Percentiles rank a stretch among this genome's conserved stretches.
Conservation (phyloP, 345 rosid species). For the Bretschneidera sinensis region DNA sequence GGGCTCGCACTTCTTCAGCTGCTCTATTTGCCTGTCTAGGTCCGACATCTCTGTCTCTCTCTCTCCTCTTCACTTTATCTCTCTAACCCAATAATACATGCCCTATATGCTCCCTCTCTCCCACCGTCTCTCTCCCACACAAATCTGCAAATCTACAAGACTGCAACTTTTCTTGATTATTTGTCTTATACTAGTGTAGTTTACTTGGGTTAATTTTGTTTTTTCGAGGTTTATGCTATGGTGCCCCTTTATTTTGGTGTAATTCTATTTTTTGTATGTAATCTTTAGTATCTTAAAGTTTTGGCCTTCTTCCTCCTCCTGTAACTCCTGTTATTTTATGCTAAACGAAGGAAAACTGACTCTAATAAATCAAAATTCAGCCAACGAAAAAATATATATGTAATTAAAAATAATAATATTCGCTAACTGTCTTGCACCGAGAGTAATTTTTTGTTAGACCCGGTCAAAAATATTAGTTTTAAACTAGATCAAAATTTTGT, state of each 20-base stretch:
- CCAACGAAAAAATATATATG: no score
- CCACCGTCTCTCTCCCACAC: neutral
- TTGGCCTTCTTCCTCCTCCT: neutral
- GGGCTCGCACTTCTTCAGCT: conserved; percentile 92
- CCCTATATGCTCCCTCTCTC: neutral
- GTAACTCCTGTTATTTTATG: no score
- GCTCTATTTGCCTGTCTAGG: conserved; percentile 93
- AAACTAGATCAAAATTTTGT: no score
- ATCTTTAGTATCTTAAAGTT: neutral
- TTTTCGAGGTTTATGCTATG: neutral
- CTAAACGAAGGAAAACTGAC: no score
- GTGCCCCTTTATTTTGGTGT: neutral
- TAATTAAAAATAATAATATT: no score
- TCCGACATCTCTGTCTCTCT: conserved; percentile 63
- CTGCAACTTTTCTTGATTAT: neutral
- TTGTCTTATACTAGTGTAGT: neutral
- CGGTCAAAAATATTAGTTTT: no score
- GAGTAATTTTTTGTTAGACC: no score
- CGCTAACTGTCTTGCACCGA: no score
- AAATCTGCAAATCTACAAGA: neutral
- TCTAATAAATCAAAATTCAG: no score
- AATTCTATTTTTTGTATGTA: no score
- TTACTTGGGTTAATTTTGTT: neutral
- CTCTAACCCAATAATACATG: neutral
- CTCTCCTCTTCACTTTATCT: neutral